Conservation (phyloP, 306 rosid species). For the Medicago truncatula region DNA sequence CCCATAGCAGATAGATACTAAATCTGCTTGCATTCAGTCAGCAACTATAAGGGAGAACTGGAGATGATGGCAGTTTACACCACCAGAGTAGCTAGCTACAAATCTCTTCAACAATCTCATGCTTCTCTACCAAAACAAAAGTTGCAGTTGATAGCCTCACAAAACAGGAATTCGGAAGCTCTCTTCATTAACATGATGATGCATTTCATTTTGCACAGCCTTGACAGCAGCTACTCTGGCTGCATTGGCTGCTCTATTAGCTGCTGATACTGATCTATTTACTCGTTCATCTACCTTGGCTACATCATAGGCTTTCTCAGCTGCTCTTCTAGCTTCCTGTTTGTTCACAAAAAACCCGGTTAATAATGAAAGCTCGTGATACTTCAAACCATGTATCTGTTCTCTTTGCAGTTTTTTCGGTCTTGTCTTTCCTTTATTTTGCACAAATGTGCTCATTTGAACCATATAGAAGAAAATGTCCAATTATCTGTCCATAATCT, state of each 20-base stretch:
- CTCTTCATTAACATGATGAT: constrained; percentile 57
- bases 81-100: constrained; percentile 31
- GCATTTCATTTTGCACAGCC: constrained; percentile 88
- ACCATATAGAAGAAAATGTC: constrained; percentile 3
- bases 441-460: not conserved
- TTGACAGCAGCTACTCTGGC: constrained; percentile 93
- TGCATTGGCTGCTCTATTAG: constrained; percentile 95
- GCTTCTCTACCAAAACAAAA: constrained; percentile 26
- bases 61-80: constrained; percentile 32
- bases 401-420: not conserved
- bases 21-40: constrained; percentile 35
- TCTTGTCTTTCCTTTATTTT: not conserved
- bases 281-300: constrained; percentile 97
- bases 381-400: not conserved
- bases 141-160: constrained; percentile 50
- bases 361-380: constrained; percentile 7
- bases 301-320: constrained; percentile 86
- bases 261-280: constrained; percentile 85
- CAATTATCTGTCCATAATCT: not conserved
- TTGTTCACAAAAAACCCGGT: constrained; percentile 27
- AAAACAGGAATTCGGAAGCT: constrained; percentile 57
- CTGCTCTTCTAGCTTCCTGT: constrained; percentile 95
- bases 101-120: constrained; percentile 38
- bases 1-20: constrained; percentile 41
- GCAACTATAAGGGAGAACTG: too few relatives aligned